Percentiles rank a stretch among this genome's conserved stretches.
Evolutionary conservation across 2,329 filamentous ascomycete species (phyloP).

Genomic region (Fusarium lateritium): DNA sequence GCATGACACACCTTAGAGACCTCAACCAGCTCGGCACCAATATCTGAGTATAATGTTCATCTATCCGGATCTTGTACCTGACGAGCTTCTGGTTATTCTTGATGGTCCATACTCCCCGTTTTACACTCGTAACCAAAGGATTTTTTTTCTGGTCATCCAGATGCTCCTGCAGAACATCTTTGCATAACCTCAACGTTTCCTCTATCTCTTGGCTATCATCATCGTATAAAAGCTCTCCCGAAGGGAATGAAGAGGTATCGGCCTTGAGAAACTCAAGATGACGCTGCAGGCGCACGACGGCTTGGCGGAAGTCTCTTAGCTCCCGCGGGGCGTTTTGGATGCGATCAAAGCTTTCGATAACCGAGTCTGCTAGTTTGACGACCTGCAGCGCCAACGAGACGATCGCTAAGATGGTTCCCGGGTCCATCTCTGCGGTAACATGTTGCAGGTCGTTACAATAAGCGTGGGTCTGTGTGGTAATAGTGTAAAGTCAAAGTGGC

Average conservation of each 20-base stretch:
- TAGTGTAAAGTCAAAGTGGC: neutral
- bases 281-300: slow-evolving; percentile 18
- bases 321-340: slow-evolving; percentile 27
- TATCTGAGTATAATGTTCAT: slow-evolving; percentile 12
- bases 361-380: slow-evolving; percentile 15
- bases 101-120: slow-evolving; percentile 4
- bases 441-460: neutral
- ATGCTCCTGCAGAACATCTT: slow-evolving; percentile 3
- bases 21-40: slow-evolving; percentile 5
- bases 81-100: slow-evolving; percentile 11
- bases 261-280: slow-evolving; percentile 18
- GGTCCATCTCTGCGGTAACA: slow-evolving; percentile 11
- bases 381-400: slow-evolving; percentile 20
- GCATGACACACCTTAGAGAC: neutral
- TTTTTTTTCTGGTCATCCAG: neutral
- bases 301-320: slow-evolving; percentile 21
- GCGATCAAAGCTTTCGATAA: slow-evolving; percentile 22
- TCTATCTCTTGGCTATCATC: slow-evolving; percentile 12
- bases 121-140: neutral
- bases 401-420: slow-evolving; percentile 5
- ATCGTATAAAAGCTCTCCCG: neutral
- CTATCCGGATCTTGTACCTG: slow-evolving; percentile 16
- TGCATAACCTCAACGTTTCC: slow-evolving; percentile 6
- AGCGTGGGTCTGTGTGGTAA: neutral
- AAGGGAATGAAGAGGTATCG: neutral